Percentiles rank a stretch among this genome's conserved stretches.
Conservation (phyloP, 2,329 filamentous ascomycete species). For the Nannizziopsis arthrosporioides region DNA sequence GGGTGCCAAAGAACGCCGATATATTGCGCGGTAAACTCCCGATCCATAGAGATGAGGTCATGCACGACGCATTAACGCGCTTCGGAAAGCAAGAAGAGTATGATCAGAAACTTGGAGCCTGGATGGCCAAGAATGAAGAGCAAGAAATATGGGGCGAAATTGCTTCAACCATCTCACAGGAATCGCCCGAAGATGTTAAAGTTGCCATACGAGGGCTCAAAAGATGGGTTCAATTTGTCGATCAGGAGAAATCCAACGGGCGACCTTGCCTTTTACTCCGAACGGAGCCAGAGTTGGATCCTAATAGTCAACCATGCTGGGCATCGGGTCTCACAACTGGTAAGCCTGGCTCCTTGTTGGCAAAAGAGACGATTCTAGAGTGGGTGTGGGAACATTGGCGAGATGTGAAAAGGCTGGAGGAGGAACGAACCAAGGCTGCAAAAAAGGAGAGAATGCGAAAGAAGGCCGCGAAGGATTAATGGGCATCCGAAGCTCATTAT, state of each 20-base stretch:
- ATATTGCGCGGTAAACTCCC: slow-evolving; percentile 1
- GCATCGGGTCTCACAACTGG: not conserved
- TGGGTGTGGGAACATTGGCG: slow-evolving; percentile 7
- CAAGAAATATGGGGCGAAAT: slow-evolving; percentile 5
- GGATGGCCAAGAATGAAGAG: not conserved
- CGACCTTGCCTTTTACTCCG: not conserved
- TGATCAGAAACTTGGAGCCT: slow-evolving; percentile 1
- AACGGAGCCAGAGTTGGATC: slow-evolving; percentile 3
- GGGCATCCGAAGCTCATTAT: not conserved
- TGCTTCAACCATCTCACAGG: not conserved
- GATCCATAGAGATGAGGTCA: not conserved
- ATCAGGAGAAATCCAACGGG: not conserved
- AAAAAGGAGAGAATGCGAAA: not conserved
- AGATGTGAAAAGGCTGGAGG: slow-evolving; percentile 3
- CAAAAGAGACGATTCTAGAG: not conserved
- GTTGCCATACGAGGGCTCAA: slow-evolving; percentile 5
- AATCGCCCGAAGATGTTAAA: not conserved
- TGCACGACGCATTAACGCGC: not conserved
- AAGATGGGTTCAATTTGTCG: slow-evolving; percentile 5
- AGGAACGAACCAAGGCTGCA: not conserved
- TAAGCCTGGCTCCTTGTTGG: not conserved
- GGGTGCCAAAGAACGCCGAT: not conserved
- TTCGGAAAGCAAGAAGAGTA: slow-evolving; percentile 7
- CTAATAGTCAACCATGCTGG: slow-evolving; percentile 4
- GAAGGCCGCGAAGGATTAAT: not conserved